Percentiles rank a stretch among this genome's conserved stretches.
Conservation (phyloP, 495 filamentous ascomycete genomes). For the Xylaria grammica region DNA sequence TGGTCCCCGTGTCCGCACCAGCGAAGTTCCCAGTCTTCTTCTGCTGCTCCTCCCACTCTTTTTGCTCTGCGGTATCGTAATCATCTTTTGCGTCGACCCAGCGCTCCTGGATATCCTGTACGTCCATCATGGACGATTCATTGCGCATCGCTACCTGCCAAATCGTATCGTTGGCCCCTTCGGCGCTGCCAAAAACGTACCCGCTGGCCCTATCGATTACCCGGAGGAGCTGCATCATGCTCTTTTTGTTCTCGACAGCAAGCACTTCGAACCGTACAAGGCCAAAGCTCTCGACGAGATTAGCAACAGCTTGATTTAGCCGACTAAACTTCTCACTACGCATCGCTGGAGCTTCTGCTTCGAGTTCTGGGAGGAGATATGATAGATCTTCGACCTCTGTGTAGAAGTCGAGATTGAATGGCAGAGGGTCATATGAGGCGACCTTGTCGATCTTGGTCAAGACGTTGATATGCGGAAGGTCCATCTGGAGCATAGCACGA, state of each 20-base stretch:
- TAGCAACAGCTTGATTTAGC: constrained; percentile 83
- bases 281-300: constrained; percentile 85
- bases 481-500: constrained; percentile 96
- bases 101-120: constrained; percentile 88
- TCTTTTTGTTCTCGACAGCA: constrained; percentile 93
- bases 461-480: constrained; percentile 86
- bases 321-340: constrained; percentile 75
- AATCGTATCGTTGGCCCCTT: constrained; percentile 90
- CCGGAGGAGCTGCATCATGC: constrained; percentile 88
- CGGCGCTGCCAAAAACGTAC: constrained; percentile 88
- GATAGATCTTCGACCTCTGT: constrained; percentile 95
- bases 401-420: constrained; percentile 95
- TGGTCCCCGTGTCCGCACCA: constrained; percentile 26
- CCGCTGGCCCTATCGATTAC: constrained; percentile 89
- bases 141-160: constrained; percentile 96
- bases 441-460: constrained; percentile 97
- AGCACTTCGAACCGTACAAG: constrained; percentile 91
- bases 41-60: constrained; percentile 66
- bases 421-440: constrained; percentile 72
- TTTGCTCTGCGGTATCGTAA: constrained; percentile 80
- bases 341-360: constrained; percentile 59
- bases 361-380: constrained; percentile 80
- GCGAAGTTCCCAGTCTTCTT: constrained; percentile 37
- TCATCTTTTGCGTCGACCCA: constrained; percentile 91
- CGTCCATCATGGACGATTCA: constrained; percentile 76